Percentiles rank a stretch among this genome's conserved stretches.
Evolutionary conservation across 2,329 filamentous ascomycete genomes (phyloP).

Genomic region (Exophiala alcalophila): DNA sequence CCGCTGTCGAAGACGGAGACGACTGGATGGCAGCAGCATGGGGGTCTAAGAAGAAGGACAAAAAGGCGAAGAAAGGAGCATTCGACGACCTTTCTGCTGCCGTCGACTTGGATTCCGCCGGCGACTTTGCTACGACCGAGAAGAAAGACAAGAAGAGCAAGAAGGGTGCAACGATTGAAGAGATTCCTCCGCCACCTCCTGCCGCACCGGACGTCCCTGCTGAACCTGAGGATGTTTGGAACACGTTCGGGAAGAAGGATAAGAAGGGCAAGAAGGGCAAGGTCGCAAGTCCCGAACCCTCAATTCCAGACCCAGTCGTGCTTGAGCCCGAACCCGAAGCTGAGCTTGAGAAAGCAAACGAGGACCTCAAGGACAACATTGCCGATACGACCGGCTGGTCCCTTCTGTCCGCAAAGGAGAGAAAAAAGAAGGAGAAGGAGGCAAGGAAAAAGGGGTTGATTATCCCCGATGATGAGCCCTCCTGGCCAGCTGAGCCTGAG

Average conservation of each 20-base stretch:
- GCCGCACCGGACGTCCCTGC: conserved; percentile 24
- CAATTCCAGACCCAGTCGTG: conserved; percentile 32
- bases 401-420: conserved; percentile 29
- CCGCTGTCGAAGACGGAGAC: conserved; percentile 36
- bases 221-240: conserved; percentile 30
- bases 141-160: conserved; percentile 32
- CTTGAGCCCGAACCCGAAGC: conserved; percentile 29
- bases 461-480: conserved; percentile 31
- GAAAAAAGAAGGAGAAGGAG: conserved; percentile 48
- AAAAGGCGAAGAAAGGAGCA: conserved; percentile 37
- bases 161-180: conserved; percentile 25
- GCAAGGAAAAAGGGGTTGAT: conserved; percentile 36
- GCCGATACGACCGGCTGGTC: conserved; percentile 34
- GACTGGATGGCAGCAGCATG: conserved; percentile 37
- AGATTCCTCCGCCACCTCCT: conserved; percentile 23
- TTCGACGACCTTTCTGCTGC: conserved; percentile 32
- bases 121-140: conserved; percentile 22
- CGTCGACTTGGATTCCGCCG: conserved; percentile 29
- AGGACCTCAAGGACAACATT: conserved; percentile 25
- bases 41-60: conserved; percentile 43
- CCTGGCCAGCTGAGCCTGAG: conserved; percentile 19
- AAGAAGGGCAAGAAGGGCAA: conserved; percentile 31
- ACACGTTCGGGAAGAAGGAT: conserved; percentile 27
- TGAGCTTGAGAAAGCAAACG: conserved; percentile 23
- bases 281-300: conserved; percentile 30